Evolutionary conservation across 140 eudicot genomes (phyloP).

Genomic region (Cichorium intybus): DNA sequence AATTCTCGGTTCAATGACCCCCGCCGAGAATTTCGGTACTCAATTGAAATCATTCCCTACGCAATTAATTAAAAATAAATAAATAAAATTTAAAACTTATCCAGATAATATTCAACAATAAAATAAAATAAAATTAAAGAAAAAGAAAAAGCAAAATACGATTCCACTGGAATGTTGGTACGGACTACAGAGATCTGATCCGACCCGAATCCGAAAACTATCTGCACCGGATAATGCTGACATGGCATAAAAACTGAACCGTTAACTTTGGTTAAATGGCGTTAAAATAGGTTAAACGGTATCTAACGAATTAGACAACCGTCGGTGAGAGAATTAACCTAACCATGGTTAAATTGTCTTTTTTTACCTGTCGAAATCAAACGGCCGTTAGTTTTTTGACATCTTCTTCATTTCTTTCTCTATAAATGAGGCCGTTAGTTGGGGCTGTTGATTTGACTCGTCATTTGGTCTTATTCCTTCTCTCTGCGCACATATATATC

Average conservation of each 20-base stretch:
- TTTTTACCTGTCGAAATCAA: constrained; percentile 10
- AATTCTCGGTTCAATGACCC: constrained; percentile 10
- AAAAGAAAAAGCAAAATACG: not conserved
- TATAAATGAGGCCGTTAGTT: constrained; percentile 43
- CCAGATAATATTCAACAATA: constrained; percentile 1
- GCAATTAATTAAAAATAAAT: not conserved
- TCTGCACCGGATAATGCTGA: constrained; percentile 11
- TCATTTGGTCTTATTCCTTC: constrained; percentile 29
- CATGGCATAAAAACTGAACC: constrained; percentile 11
- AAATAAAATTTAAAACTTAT: constrained; percentile 1
- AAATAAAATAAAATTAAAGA: not conserved
- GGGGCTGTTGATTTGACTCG: constrained; percentile 38
- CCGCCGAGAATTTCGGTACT: constrained; percentile 29
- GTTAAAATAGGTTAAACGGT: not conserved
- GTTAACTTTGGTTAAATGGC: constrained; percentile 12
- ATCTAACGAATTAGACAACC: constrained; percentile 4
- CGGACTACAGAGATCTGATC: constrained; percentile 10
- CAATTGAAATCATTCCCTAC: constrained; percentile 14
- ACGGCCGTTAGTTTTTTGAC: constrained; percentile 37
- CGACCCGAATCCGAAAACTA: constrained; percentile 13
- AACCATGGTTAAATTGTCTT: constrained; percentile 22
- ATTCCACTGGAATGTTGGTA: constrained; percentile 33
- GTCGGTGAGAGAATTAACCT: constrained; percentile 28
- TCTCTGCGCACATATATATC: constrained; percentile 24
- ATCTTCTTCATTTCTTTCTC: constrained; percentile 19